A percentile compares a stretch with the other conserved stretches of the same genome.
These are phyloP conservation scores for Metschnikowia gelsemii DNA, from an alignment of 805 yeast species.

Conservation along the genomic window DNA sequence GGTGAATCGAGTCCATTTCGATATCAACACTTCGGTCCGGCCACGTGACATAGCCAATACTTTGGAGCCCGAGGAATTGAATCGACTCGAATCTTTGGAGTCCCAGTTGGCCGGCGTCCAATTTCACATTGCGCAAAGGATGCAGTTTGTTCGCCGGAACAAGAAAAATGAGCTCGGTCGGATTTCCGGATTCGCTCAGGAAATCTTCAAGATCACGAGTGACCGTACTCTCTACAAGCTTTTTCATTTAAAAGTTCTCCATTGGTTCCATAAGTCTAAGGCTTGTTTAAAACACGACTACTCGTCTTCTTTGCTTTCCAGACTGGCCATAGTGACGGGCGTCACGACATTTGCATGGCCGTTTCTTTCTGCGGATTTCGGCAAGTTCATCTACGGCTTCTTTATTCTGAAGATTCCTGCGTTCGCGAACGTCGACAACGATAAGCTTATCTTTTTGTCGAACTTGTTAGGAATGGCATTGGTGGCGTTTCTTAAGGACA, in stretches of 20 bases:
- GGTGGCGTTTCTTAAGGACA: slow-evolving; percentile 38
- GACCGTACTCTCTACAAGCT: slow-evolving; percentile 8
- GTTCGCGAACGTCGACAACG: slow-evolving; percentile 12
- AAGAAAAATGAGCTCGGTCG: background rate
- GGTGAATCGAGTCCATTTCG: slow-evolving; percentile 34
- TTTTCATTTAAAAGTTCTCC: slow-evolving; percentile 12
- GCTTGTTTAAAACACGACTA: slow-evolving; percentile 39
- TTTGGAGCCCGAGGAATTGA: slow-evolving; percentile 15
- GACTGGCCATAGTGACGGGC: slow-evolving; percentile 27
- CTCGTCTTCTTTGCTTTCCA: slow-evolving; percentile 25
- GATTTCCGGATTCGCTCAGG: background rate
- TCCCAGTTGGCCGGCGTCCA: slow-evolving; percentile 12
- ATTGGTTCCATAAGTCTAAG: slow-evolving; percentile 25
- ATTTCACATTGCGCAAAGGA: slow-evolving; percentile 10
- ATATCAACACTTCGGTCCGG: slow-evolving; percentile 26
- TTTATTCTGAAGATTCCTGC: slow-evolving; percentile 15
- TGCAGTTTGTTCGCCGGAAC: background rate
- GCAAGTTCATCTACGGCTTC: slow-evolving; percentile 22
- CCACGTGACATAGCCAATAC: slow-evolving; percentile 38
- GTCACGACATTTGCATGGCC: slow-evolving; percentile 44
- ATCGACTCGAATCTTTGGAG: slow-evolving; percentile 18
- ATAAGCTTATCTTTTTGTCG: slow-evolving; percentile 27
- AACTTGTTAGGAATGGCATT: slow-evolving; percentile 34
- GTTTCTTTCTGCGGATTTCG: slow-evolving; percentile 34
- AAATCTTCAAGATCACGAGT: slow-evolving; percentile 2